Evolutionary conservation across 176 grass and related monocot genomes (phyloP), one percentile per base, ranked within the genome.

Genomic region (Carex kokanica): DNA sequence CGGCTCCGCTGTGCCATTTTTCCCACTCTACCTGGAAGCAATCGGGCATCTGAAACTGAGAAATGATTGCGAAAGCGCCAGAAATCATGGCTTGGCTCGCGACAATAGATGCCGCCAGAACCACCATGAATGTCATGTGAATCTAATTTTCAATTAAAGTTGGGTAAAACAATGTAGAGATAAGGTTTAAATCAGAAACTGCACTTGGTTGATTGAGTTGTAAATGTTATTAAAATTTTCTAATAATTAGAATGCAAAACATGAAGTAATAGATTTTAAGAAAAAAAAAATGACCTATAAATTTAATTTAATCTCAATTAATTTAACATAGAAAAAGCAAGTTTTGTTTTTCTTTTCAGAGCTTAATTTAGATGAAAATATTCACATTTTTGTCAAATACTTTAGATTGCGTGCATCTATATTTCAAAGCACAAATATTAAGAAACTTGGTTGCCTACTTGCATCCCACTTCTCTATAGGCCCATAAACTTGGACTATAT

Each of bases 61-160:
- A 41, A 41, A 41, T 41, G 90, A 95, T 92, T 54, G 93, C 84
- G 58, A 92, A 95, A 25, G 93, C 72, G 53, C 88, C 93, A 45
- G 90, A 92, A 60, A 91, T 92, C 90, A 95, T 92, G 45, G 93
- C 88, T 65, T 95, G 90, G 84, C 90, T 92, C 54, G 90, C 90
- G 51, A 95, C 90, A 24, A 92, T 84, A 38, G 93, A 86, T 61
- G 93, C 83, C 11, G 66, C 77, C 17, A 95, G 78, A 13, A 90
- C 90, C 31, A 95, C 86, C 59, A 89, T 84, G 78, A 92, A 92
- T 60, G 84, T 89, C 56, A 90, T 88, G 68, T 25, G 82, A 80
- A 54, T 83, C 93, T 91, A 78, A 81, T 29, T 18, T 18, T 2
- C 34, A 84, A 82, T 9, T 81, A 71, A 3, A 34, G 32, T 4